Conservation (phyloP, 2,329 filamentous ascomycete genomes). For the Exutisphaerella laricina region DNA sequence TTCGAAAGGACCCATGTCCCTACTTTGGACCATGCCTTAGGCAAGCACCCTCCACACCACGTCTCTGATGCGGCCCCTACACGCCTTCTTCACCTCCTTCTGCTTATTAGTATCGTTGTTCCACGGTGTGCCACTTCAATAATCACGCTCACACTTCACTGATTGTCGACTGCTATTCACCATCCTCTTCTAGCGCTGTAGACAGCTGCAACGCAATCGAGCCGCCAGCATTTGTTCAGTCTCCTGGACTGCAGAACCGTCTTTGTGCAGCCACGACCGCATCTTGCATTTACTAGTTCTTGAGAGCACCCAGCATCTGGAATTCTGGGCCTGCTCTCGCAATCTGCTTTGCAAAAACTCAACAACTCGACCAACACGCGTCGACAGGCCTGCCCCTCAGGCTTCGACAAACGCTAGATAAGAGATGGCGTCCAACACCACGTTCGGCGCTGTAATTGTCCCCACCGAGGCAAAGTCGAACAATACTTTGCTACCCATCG, state of each 20-base stretch:
- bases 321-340: too few relatives aligned
- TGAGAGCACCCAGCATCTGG: background rate
- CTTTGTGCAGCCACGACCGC: background rate
- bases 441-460: slow-evolving; percentile 42
- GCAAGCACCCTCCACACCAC: background rate
- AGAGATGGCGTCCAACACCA: slow-evolving; percentile 23
- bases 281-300: background rate
- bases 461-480: slow-evolving; percentile 15
- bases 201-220: background rate
- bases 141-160: background rate
- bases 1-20: background rate
- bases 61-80: background rate
- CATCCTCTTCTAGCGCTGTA: background rate
- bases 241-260: too few relatives aligned
- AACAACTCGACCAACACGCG: background rate
- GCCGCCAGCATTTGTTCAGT: background rate
- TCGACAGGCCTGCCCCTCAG: background rate
- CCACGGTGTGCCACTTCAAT: background rate
- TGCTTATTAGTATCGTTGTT: background rate
- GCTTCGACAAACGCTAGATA: background rate
- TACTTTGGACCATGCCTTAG: background rate
- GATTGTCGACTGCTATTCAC: too few relatives aligned
- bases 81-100: background rate
- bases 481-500: slow-evolving; percentile 18
- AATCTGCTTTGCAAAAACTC: background rate